Evolutionary conservation across 2,329 filamentous ascomycete species (phyloP).

Genomic region (Exophiala mesophila): DNA sequence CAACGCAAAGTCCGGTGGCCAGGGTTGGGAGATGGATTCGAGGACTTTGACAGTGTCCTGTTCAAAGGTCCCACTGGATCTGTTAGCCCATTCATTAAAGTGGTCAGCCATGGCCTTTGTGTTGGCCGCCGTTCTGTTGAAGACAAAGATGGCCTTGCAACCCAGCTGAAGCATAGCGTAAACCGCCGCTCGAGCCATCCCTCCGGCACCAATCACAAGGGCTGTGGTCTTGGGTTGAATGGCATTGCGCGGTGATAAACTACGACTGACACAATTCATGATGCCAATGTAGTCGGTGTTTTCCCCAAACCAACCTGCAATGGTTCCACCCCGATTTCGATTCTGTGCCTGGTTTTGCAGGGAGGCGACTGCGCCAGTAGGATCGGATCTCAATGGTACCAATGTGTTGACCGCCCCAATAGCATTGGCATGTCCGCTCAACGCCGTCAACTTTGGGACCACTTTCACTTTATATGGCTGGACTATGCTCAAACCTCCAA

Average conservation of each 20-base stretch:
- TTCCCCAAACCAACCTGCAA: constrained; percentile 41
- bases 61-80: constrained; percentile 31
- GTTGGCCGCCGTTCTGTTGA: constrained; percentile 64
- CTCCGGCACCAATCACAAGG: constrained; percentile 56
- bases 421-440: constrained; percentile 40
- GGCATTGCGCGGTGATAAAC: constrained; percentile 46
- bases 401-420: constrained; percentile 44
- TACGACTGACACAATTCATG: constrained; percentile 38
- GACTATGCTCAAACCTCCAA: constrained; percentile 40
- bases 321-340: constrained; percentile 38
- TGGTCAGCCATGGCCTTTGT: constrained; percentile 64
- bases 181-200: constrained; percentile 72
- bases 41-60: constrained; percentile 48
- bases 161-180: constrained; percentile 75
- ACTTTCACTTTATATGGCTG: constrained; percentile 41
- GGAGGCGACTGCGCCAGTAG: constrained; percentile 35
- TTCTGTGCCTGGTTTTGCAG: constrained; percentile 38
- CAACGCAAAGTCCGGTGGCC: constrained; percentile 58
- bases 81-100: constrained; percentile 54
- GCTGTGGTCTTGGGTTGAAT: constrained; percentile 50
- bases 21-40: constrained; percentile 53
- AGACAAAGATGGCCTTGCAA: constrained; percentile 69
- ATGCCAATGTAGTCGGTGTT: constrained; percentile 44
- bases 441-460: constrained; percentile 34
- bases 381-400: constrained; percentile 37